A percentile compares a stretch with the other conserved stretches of the same genome.
phyloP scores from a whole-genome alignment of 805 yeast species.

The Kodamaea kaohsiungensis region DNA sequence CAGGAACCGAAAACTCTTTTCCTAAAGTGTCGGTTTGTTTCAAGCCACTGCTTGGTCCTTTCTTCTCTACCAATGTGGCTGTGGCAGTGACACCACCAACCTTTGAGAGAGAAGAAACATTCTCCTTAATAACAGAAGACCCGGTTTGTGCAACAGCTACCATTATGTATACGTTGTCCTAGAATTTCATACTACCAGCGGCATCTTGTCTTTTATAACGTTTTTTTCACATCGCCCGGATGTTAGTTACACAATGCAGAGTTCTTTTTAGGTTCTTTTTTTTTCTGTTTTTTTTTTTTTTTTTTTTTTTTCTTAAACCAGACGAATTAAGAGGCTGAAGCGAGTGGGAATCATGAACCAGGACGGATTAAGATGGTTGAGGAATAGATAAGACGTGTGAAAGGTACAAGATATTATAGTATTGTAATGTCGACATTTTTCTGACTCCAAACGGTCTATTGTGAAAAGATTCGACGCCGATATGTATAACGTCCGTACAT shows the following conservation, averaged over 20 bases:
- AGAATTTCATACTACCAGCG: background rate
- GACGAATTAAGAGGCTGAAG: background rate
- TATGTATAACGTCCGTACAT: background rate
- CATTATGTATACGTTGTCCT: background rate
- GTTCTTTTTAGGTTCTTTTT: background rate
- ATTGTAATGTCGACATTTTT: background rate
- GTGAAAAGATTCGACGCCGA: background rate
- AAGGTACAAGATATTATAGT: background rate
- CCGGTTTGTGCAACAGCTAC: background rate
- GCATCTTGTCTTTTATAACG: background rate
- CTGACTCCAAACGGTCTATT: background rate
- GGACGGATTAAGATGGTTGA: background rate
- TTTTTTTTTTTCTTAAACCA: background rate
- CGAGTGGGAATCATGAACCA: background rate
- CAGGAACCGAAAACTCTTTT: slow-evolving; percentile 69
- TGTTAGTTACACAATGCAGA: background rate
- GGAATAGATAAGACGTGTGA: no score
- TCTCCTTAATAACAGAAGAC: background rate
- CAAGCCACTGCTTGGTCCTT: slow-evolving; percentile 24
- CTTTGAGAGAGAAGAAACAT: slow-evolving; percentile 2
- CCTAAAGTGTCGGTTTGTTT: slow-evolving; percentile 63
- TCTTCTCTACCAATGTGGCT: slow-evolving; percentile 5
- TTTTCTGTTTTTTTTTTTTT: slow-evolving; percentile 3
- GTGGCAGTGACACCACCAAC: slow-evolving; percentile 4
- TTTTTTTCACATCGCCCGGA: background rate